phyloP scores from a whole-genome alignment of 2,329 filamentous ascomycete genomes.

The Berkeleyomyces basicola region DNA sequence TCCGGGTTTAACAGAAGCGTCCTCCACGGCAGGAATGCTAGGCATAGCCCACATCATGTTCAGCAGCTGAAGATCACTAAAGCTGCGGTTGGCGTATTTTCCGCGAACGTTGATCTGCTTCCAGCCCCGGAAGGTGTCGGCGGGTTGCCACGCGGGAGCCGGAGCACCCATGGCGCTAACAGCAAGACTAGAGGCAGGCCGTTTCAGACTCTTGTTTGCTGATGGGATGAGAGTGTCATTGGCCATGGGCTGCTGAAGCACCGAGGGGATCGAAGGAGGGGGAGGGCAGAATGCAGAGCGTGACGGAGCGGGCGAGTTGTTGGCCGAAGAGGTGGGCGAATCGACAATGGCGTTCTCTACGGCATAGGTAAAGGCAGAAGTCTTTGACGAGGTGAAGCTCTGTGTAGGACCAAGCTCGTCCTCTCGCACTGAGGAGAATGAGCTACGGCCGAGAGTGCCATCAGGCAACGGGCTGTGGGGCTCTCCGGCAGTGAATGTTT shows the following conservation, averaged over 20 bases:
- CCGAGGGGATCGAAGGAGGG: conserved; percentile 19
- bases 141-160: conserved; percentile 41
- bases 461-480: conserved; percentile 5
- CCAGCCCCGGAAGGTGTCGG: conserved; percentile 43
- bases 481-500: not conserved
- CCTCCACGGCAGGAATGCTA: conserved; percentile 10
- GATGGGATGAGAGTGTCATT: not conserved
- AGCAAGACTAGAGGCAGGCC: not conserved
- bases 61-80: conserved; percentile 39
- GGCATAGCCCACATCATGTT: conserved; percentile 36
- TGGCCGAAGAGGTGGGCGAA: conserved; percentile 33
- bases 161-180: conserved; percentile 29
- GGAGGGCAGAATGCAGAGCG: conserved; percentile 34
- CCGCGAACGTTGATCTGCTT: conserved; percentile 44
- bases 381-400: conserved; percentile 45
- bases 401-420: conserved; percentile 42
- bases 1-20: conserved; percentile 12
- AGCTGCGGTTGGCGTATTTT: conserved; percentile 43
- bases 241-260: not conserved
- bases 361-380: conserved; percentile 38
- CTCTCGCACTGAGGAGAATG: conserved; percentile 46
- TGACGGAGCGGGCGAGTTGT: conserved; percentile 28
- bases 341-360: conserved; percentile 37
- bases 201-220: not conserved
- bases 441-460: conserved; percentile 26